phyloP scores from a whole-genome alignment of 225 moss, liverwort and hornwort species.

The Polytrichum commune region DNA sequence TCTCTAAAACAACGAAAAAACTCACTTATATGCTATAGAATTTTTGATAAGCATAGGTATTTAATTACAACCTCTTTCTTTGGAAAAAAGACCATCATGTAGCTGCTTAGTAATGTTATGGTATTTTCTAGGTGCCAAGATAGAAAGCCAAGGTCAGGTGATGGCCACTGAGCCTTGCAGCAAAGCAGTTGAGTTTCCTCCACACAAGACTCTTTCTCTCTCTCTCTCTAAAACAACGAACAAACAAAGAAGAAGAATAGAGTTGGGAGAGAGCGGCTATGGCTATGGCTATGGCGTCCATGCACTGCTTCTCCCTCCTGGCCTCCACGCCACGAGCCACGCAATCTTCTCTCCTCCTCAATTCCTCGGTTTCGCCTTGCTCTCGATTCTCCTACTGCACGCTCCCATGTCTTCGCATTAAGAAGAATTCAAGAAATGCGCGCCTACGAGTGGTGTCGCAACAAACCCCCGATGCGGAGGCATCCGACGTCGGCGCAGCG shows the following conservation, averaged over 20 bases:
- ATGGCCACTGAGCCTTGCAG: no score
- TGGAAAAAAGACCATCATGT: no score
- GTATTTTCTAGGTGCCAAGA: no score
- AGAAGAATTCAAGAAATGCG: not conserved
- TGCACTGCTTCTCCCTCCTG: not conserved
- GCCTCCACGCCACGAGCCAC: not conserved
- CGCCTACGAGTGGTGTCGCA: slow-evolving; percentile 37
- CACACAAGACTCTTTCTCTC: not conserved
- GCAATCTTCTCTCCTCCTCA: not conserved
- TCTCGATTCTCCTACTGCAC: not conserved
- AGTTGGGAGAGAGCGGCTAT: slow-evolving; percentile 13
- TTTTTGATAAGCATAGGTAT: no score
- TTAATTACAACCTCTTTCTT: no score
- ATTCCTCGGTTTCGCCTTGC: not conserved
- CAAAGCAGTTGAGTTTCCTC: not conserved
- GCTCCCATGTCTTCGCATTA: not conserved
- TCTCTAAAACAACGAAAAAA: not conserved
- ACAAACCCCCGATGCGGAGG: slow-evolving; percentile 49
- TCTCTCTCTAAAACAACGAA: not conserved
- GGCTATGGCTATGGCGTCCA: slow-evolving; percentile 16
- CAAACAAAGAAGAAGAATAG: not conserved
- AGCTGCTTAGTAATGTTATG: no score
- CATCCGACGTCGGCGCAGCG: slow-evolving; percentile 39
- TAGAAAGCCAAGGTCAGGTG: no score
- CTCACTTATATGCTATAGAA: no score